Conservation (phyloP, 2,329 filamentous ascomycete species). For the Fusarium tricinctum region DNA sequence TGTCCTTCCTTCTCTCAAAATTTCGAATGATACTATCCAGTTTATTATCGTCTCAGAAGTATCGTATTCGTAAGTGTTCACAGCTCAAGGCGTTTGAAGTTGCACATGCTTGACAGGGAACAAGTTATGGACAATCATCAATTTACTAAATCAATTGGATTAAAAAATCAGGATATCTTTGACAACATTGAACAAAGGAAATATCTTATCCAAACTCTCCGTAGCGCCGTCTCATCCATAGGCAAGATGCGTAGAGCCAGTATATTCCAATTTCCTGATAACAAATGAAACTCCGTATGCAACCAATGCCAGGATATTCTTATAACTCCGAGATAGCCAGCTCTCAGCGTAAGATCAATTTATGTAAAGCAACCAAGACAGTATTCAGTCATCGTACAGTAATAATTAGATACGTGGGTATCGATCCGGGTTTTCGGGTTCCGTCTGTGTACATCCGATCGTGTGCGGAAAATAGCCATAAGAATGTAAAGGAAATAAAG, state of each 20-base stretch:
- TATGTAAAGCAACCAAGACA: conserved; percentile 10
- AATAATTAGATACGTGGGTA: conserved; percentile 35
- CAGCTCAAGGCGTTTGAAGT: no score
- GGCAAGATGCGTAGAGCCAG: conserved; percentile 1
- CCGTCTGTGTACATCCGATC: conserved; percentile 13
- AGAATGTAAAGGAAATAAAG: conserved; percentile 7
- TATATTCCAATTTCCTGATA: conserved; percentile 14
- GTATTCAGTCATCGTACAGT: conserved; percentile 36
- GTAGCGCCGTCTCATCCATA: conserved; percentile 20
- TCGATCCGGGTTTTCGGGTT: conserved; percentile 35
- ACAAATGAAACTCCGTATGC: conserved; percentile 20
- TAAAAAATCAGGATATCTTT: conserved; percentile 10
- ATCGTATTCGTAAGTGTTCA: no score
- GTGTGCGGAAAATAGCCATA: not conserved
- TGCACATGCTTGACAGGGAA: no score
- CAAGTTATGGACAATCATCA: conserved; percentile 13
- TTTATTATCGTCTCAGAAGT: no score
- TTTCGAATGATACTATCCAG: no score
- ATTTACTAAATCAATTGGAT: conserved; percentile 15
- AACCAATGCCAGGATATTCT: conserved; percentile 23
- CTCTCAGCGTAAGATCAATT: conserved; percentile 20
- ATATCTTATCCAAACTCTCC: not conserved
- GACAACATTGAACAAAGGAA: no score
- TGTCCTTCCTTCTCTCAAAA: not conserved
- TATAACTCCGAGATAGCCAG: conserved; percentile 40